phyloP scores from a whole-genome alignment of 2,329 filamentous ascomycete genomes.

The Sporothrix luriei region DNA sequence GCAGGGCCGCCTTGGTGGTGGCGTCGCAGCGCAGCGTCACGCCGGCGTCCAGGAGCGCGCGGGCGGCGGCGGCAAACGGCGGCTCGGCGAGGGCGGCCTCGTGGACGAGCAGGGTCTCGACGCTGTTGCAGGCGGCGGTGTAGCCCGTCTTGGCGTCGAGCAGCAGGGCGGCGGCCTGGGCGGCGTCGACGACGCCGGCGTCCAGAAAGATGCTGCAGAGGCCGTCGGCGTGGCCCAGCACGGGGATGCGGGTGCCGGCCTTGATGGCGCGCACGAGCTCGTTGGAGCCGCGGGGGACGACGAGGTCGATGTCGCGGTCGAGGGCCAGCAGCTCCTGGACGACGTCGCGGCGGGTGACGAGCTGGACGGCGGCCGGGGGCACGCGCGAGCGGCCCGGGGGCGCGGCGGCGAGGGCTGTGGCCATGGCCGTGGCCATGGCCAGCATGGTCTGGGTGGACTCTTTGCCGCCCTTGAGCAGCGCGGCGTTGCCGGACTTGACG shows the following conservation, averaged over 20 bases:
- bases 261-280: constrained; percentile 91
- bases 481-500: constrained; percentile 95
- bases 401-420: constrained; percentile 77
- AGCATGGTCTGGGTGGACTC: constrained; percentile 95
- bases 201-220: constrained; percentile 87
- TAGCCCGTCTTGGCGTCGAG: constrained; percentile 94
- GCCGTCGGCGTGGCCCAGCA: constrained; percentile 93
- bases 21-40: constrained; percentile 81
- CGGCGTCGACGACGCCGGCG: constrained; percentile 61
- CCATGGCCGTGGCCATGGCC: constrained; percentile 85
- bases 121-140: constrained; percentile 89
- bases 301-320: constrained; percentile 87
- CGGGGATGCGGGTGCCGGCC: constrained; percentile 86
- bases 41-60: constrained; percentile 72
- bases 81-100: constrained; percentile 65
- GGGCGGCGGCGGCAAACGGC: constrained; percentile 67
- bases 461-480: constrained; percentile 95
- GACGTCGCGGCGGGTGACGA: constrained; percentile 89
- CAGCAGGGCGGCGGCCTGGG: constrained; percentile 73
- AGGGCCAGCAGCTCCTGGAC: constrained; percentile 85
- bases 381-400: constrained; percentile 81
- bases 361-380: constrained; percentile 84
- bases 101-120: constrained; percentile 90
- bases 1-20: constrained; percentile 65
- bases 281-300: constrained; percentile 89